Conservation (phyloP, 305 asterid genomes). For the Salvia sclarea region DNA sequence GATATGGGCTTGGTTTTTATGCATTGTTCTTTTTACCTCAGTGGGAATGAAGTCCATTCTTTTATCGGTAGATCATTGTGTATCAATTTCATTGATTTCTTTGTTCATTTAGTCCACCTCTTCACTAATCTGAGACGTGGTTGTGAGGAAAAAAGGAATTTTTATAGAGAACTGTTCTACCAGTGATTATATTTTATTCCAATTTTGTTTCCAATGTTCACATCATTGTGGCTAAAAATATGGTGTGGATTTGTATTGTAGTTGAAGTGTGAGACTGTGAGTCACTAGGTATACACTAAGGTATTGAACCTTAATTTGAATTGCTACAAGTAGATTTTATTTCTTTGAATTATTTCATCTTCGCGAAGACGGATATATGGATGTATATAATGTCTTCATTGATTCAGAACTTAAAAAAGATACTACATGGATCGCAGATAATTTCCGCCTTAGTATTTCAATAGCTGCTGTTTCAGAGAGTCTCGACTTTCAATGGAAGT, state of each 20-base stretch:
- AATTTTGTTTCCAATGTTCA: not conserved
- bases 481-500: too few species aligned
- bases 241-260: not conserved
- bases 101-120: not conserved
- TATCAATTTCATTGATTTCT: constrained; percentile 21
- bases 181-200: not conserved
- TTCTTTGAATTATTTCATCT: too few species aligned
- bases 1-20: constrained; percentile 29
- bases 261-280: not conserved
- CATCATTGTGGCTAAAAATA: not conserved
- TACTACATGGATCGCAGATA: too few species aligned
- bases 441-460: too few species aligned
- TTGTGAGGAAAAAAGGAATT: not conserved
- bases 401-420: too few species aligned
- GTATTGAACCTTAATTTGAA: not conserved
- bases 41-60: constrained; percentile 27
- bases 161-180: not conserved
- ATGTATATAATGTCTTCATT: too few species aligned
- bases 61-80: constrained; percentile 25
- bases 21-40: constrained; percentile 25
- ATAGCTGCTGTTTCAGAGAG: too few species aligned
- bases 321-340: too few species aligned
- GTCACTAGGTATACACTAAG: not conserved
- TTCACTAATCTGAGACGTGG: constrained; percentile 1
- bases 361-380: too few species aligned